A percentile compares a stretch with the other conserved stretches of the same genome.
Evolutionary conservation across 2,329 filamentous ascomycete species (phyloP).

Genomic region (Elsinoe batatas): DNA sequence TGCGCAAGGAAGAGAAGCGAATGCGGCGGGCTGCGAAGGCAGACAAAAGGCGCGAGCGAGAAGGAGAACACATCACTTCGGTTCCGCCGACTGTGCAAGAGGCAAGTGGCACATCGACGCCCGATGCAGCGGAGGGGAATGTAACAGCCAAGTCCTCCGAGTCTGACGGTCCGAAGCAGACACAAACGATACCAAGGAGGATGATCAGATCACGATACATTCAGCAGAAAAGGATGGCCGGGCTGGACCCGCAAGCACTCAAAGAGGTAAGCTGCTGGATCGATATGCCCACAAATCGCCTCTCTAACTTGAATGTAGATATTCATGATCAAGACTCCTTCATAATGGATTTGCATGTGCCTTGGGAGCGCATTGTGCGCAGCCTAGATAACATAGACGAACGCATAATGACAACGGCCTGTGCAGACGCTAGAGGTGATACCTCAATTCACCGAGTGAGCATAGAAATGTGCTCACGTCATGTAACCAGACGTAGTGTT

Average conservation of each 20-base stretch:
- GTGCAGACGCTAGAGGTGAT: no score
- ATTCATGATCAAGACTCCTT: slow-evolving; percentile 53
- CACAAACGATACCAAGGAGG: slow-evolving; percentile 14
- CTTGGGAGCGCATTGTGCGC: no score
- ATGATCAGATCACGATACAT: slow-evolving; percentile 74
- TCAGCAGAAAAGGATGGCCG: slow-evolving; percentile 74
- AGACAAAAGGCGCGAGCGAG: slow-evolving; percentile 22
- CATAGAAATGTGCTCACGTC: no score
- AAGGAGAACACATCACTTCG: background rate
- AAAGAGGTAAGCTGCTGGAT: slow-evolving; percentile 56
- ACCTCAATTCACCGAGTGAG: no score
- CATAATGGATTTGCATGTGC: slow-evolving; percentile 8
- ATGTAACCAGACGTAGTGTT: no score
- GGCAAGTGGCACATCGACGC: background rate
- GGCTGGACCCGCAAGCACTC: slow-evolving; percentile 69
- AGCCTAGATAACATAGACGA: background rate
- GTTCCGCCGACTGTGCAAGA: background rate
- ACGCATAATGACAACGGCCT: no score
- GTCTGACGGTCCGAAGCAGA: slow-evolving; percentile 11
- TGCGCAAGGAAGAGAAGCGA: slow-evolving; percentile 43
- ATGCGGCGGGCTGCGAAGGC: slow-evolving; percentile 36
- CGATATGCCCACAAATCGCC: no score
- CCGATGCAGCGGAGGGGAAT: background rate
- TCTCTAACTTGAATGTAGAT: slow-evolving; percentile 38
- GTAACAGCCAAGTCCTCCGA: background rate